These are phyloP conservation scores for Grifola frondosa DNA, from an alignment of 1,284 basidiomycete genomes.

Conservation along the genomic window DNA sequence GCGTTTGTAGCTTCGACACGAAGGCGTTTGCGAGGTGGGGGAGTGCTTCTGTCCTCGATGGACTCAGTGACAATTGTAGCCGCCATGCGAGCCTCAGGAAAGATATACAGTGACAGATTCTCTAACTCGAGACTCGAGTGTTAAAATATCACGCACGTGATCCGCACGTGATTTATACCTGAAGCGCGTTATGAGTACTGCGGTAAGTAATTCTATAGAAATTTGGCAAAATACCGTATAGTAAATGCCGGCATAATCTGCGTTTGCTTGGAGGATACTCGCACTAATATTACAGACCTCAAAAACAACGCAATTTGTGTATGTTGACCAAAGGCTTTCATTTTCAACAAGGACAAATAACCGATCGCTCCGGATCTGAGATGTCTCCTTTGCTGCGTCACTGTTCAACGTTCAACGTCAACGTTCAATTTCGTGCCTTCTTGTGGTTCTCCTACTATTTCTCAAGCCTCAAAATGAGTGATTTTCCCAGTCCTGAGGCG, in stretches of 20 bases:
- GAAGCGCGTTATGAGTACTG: too few species aligned
- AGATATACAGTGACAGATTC: neutral
- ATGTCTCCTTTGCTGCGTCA: neutral
- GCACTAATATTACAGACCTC: too few species aligned
- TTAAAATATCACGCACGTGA: constrained; percentile 16
- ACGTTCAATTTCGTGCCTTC: too few species aligned
- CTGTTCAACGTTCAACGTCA: neutral
- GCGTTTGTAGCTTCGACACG: constrained; percentile 29
- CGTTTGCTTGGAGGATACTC: too few species aligned
- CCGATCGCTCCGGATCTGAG: neutral
- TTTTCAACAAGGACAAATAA: constrained; percentile 27
- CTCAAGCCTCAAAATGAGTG: constrained; percentile 11
- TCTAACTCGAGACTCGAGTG: constrained; percentile 6
- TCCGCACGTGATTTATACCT: too few species aligned
- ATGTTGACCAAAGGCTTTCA: constrained; percentile 23
- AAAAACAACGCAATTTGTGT: constrained; percentile 6
- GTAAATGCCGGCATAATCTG: too few species aligned
- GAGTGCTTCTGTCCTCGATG: constrained; percentile 15
- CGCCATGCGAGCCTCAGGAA: constrained; percentile 19
- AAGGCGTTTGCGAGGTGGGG: constrained; percentile 34
- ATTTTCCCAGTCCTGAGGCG: neutral
- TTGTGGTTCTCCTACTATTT: too few species aligned
- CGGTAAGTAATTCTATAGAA: too few species aligned
- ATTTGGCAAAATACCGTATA: too few species aligned
- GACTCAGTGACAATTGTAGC: constrained; percentile 18